Percentiles rank a stretch among this genome's conserved stretches.
phyloP scores from a whole-genome alignment of 805 yeast species.

The Metschnikowia rubicola region DNA sequence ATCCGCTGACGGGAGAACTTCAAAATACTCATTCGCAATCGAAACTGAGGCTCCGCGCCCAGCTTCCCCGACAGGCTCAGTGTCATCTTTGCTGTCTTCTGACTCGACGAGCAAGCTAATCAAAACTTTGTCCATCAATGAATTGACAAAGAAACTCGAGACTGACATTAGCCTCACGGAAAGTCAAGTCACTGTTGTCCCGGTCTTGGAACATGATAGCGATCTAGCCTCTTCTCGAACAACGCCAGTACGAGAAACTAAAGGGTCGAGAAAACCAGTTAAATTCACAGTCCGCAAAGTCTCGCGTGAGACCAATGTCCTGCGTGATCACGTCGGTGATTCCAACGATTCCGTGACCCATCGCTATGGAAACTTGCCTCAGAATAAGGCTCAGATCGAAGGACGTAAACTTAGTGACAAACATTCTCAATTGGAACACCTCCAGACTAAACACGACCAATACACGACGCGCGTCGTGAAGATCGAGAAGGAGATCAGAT shows the following conservation, averaged over 20 bases:
- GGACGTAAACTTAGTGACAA: slow-evolving; percentile 12
- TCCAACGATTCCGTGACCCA: slow-evolving; percentile 3
- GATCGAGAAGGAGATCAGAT: slow-evolving; percentile 38
- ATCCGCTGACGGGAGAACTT: too few species aligned
- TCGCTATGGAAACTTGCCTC: slow-evolving; percentile 19
- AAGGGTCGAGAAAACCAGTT: slow-evolving; percentile 13
- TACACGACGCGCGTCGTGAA: slow-evolving; percentile 30
- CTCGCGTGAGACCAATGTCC: slow-evolving; percentile 11
- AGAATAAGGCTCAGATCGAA: slow-evolving; percentile 12
- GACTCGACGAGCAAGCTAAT: slow-evolving; percentile 17
- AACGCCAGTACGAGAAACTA: background rate
- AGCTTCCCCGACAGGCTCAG: slow-evolving; percentile 7
- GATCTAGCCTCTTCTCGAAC: too few species aligned
- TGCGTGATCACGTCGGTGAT: background rate
- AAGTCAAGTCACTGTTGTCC: too few species aligned
- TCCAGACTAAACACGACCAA: slow-evolving; percentile 35
- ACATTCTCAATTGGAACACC: slow-evolving; percentile 12
- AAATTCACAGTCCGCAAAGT: slow-evolving; percentile 21
- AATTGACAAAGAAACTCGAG: background rate
- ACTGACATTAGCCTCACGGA: background rate
- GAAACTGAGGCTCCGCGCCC: background rate
- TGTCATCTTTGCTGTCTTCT: slow-evolving; percentile 15
- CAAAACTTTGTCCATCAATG: slow-evolving; percentile 12
- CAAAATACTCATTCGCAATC: too few species aligned
- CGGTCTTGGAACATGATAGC: too few species aligned